Base-by-base conservation (phyloP, 768 basidiomycete genomes). In the Russula olivacea region DNA sequence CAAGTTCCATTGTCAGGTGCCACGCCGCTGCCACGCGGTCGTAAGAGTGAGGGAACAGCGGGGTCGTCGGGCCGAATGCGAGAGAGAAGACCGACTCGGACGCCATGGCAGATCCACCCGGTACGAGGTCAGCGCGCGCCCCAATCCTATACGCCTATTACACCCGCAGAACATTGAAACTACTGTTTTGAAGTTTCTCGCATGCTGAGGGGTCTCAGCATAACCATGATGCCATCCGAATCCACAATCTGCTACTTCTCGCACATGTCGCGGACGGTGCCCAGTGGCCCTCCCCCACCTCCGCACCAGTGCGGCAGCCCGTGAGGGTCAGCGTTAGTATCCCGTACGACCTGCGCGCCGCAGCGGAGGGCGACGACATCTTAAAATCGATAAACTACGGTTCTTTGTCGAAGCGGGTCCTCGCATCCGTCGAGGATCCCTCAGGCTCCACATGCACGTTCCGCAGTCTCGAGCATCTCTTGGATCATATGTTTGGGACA, bases 341-440 rank as follows among this genome's bases (percentile, higher is more conserved):
- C 55, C 71, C 75, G 1, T 74, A 83, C 66, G 78, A 85, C 67
- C 72, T 89, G 28, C 72, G 77, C 10, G 59, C 68, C 1, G 76
- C 86, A 2, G 86, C 84, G 12, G 64, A 67, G 0, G 70, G 75
- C 7, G 87, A 89, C 71, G 78, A 85, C 67, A 74, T 88, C 3
- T 67, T 73, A 0, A 73, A 80, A 63, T 85, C 87, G 1, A 78
- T 91, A 63, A 82, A 91, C 75, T 92, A 92, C 69, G 81, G 81
- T 1, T 69, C 77, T 6, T 72, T 85, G 12, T 78, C 68, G 63
- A 69, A 68, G 66, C 69, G 69, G 28, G 70, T 78, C 65, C 68
- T 73, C 15, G 63, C 72, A 34, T 66, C 71, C 61, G 34, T 67
- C 59, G 56, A 68, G 21, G 57, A 59, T 19, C 63, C 65, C 41